These are phyloP conservation scores for Cryptococcus deneoformans DNA, from an alignment of 1,284 basidiomycete species.

Conservation along the genomic window DNA sequence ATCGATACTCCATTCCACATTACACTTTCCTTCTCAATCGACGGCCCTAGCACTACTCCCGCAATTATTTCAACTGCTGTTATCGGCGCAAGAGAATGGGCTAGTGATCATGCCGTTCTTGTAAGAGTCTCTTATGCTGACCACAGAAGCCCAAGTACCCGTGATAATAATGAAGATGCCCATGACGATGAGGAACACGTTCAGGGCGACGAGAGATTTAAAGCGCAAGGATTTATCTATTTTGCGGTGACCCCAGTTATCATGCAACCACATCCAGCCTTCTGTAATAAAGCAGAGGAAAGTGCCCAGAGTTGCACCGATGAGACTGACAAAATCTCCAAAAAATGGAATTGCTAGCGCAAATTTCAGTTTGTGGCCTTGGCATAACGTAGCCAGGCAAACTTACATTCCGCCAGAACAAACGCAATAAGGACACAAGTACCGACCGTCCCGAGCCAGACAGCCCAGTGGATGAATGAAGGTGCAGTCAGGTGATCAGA, in stretches of 20 bases:
- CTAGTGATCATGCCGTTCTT: conserved; percentile 34
- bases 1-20: too few relatives aligned
- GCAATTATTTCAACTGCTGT: conserved; percentile 7
- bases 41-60: neutral
- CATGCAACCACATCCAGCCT: conserved; percentile 26
- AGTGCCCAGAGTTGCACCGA: conserved; percentile 25
- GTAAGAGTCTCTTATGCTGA: conserved; percentile 43
- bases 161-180: conserved; percentile 44
- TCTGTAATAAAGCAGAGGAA: conserved; percentile 18
- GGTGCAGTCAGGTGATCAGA: conserved; percentile 55
- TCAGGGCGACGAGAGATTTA: conserved; percentile 18
- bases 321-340: conserved; percentile 31
- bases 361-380: neutral
- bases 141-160: conserved; percentile 42
- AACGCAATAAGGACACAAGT: conserved; percentile 9
- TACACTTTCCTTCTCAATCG: too few relatives aligned
- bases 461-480: conserved; percentile 28
- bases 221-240: conserved; percentile 13
- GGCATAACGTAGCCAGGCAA: neutral
- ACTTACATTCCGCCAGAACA: conserved; percentile 33
- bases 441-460: conserved; percentile 2
- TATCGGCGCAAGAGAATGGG: conserved; percentile 47
- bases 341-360: conserved; percentile 37
- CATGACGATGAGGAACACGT: conserved; percentile 33
- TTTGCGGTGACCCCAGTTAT: conserved; percentile 20